Evolutionary conservation across 2,329 filamentous ascomycete genomes (phyloP).

Genomic region (Botrytis pseudocinerea): DNA sequence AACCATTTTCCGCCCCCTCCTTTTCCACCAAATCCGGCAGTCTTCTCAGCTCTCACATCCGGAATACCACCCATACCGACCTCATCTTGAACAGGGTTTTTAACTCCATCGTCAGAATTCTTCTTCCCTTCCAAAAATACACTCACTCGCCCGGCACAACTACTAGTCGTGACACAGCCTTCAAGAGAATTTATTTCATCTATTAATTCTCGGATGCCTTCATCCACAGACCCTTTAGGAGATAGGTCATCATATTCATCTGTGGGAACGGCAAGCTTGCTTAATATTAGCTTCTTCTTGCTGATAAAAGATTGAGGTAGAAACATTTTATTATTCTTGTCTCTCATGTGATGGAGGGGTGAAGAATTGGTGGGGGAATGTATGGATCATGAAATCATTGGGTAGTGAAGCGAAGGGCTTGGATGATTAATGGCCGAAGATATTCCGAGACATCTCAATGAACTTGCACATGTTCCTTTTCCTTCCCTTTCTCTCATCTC

Average conservation of each 20-base stretch:
- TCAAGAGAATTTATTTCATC: conserved; percentile 71
- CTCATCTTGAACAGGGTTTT: conserved; percentile 18
- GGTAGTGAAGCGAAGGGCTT: conserved; percentile 4
- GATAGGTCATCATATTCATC: conserved; percentile 78
- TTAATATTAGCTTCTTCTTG: conserved; percentile 73
- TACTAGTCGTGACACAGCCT: conserved; percentile 87
- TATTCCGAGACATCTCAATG: conserved; percentile 3
- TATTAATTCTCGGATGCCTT: conserved; percentile 74
- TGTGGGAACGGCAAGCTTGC: conserved; percentile 66
- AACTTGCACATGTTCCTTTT: not conserved
- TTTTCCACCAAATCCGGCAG: conserved; percentile 69
- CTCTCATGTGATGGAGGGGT: conserved; percentile 16
- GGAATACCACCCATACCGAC: conserved; percentile 28
- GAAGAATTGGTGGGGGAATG: conserved; percentile 3
- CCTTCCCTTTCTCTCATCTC: not conserved
- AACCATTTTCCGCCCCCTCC: conserved; percentile 83
- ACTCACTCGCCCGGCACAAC: conserved; percentile 83
- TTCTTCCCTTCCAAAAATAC: conserved; percentile 83
- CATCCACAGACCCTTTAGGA: conserved; percentile 85
- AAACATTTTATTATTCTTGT: conserved; percentile 7
- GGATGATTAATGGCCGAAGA: not conserved
- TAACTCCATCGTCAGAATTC: conserved; percentile 21
- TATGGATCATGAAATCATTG: not conserved
- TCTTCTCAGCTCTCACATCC: conserved; percentile 37
- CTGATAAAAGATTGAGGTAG: conserved; percentile 48